These are phyloP conservation scores for Withania somnifera DNA, from an alignment of 305 asterid species.

Conservation along the genomic window DNA sequence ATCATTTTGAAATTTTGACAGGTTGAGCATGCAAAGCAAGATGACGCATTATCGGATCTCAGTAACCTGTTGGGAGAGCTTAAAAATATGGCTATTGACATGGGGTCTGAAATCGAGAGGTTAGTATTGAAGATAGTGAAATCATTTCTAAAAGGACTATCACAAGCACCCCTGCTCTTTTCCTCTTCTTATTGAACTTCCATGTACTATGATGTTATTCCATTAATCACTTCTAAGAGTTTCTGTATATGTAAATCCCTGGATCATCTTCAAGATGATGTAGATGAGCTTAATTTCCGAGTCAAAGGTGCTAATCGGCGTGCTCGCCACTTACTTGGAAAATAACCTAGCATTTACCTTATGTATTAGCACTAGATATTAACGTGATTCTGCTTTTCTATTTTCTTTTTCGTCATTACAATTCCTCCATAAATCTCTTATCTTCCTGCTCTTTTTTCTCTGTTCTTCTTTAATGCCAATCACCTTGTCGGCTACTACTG, in stretches of 20 bases:
- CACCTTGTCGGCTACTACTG: no score
- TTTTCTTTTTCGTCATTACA: background rate
- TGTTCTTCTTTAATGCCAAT: background rate
- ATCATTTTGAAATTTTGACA: conserved; percentile 8
- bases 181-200: background rate
- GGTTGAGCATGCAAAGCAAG: conserved; percentile 69
- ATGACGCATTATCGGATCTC: conserved; percentile 72
- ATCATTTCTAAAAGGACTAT: background rate
- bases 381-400: background rate
- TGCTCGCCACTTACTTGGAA: conserved; percentile 51
- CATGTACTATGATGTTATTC: background rate
- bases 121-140: conserved; percentile 8
- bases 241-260: conserved; percentile 16
- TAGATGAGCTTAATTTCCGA: conserved; percentile 53
- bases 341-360: conserved; percentile 14
- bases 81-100: conserved; percentile 82
- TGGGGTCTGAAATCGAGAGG: conserved; percentile 96
- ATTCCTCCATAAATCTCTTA: background rate
- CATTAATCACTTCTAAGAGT: background rate
- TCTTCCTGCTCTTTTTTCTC: background rate
- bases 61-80: conserved; percentile 77
- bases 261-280: conserved; percentile 48
- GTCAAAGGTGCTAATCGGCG: conserved; percentile 59
- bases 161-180: background rate
- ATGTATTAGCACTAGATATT: background rate